Conservation (phyloP, 176 grass and related monocot genomes). For the Ananas comosus region DNA sequence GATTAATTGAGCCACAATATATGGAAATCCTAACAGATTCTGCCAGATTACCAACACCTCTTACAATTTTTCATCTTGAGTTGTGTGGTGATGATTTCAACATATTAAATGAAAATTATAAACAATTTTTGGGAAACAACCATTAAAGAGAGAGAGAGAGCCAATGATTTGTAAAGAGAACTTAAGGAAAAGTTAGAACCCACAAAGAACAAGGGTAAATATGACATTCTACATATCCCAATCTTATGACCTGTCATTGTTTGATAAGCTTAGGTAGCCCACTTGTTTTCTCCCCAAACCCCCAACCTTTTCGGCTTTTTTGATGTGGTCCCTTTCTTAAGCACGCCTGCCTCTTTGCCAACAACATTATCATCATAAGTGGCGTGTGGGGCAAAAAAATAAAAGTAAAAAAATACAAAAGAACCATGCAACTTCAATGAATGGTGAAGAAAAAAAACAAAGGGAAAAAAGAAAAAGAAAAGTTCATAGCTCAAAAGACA, state of each 20-base stretch:
- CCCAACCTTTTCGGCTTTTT: neutral
- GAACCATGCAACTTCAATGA: neutral
- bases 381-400: neutral
- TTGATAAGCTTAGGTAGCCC: neutral
- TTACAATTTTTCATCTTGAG: too few relatives aligned
- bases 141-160: too few relatives aligned
- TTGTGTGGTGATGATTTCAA: too few relatives aligned
- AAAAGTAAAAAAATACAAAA: too few relatives aligned
- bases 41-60: too few relatives aligned
- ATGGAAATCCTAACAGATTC: too few relatives aligned
- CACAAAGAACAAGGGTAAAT: neutral
- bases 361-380: neutral
- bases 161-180: too few relatives aligned
- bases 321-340: neutral
- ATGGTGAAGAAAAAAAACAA: too few relatives aligned
- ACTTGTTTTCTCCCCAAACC: neutral
- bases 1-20: too few relatives aligned
- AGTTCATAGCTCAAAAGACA: constrained; percentile 1
- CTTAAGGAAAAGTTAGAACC: neutral
- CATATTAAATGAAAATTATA: too few relatives aligned
- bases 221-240: neutral
- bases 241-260: neutral
- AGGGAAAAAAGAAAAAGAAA: neutral
- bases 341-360: constrained; percentile 1
- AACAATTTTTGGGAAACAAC: too few relatives aligned